Percentiles rank a stretch among this genome's conserved stretches.
phyloP scores from a whole-genome alignment of 2,329 filamentous ascomycete genomes.

The Metarhizium rileyi region DNA sequence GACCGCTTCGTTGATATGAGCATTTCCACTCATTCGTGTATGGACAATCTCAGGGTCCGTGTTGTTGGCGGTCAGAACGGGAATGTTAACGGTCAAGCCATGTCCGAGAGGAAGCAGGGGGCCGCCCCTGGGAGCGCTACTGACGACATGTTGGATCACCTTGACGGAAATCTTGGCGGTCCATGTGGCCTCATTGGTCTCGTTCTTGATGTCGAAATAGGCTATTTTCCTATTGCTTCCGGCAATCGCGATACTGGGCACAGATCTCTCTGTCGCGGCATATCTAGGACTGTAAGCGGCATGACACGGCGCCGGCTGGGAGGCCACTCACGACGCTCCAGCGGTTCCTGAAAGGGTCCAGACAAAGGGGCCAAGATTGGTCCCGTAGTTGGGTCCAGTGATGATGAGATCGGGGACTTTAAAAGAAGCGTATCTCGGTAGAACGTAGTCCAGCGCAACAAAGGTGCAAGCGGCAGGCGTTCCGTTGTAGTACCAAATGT shows the following conservation, averaged over 20 bases:
- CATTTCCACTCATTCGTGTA: constrained; percentile 38
- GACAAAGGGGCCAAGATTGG: constrained; percentile 43
- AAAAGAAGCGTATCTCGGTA: constrained; percentile 38
- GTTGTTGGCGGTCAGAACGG: constrained; percentile 29
- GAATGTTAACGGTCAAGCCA: constrained; percentile 42
- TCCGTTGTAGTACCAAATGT: constrained; percentile 53
- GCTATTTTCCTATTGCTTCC: constrained; percentile 31
- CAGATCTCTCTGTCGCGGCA: constrained; percentile 35
- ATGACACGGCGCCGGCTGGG: not conserved
- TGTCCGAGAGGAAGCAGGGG: constrained; percentile 38
- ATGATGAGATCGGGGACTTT: constrained; percentile 43
- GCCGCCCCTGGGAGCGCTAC: constrained; percentile 20
- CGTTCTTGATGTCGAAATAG: constrained; percentile 28
- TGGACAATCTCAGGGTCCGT: constrained; percentile 33
- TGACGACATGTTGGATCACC: constrained; percentile 34
- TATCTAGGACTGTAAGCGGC: constrained; percentile 24
- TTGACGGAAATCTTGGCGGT: constrained; percentile 31
- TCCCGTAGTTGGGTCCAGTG: constrained; percentile 45
- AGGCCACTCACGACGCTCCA: constrained; percentile 27
- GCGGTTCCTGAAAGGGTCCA: constrained; percentile 42
- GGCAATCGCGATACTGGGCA: constrained; percentile 41
- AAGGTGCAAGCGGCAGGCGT: constrained; percentile 46
- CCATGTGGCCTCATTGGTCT: constrained; percentile 34
- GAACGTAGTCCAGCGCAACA: constrained; percentile 45
- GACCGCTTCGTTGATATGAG: constrained; percentile 34